Evolutionary conservation across 192 early-diverging fungal genomes (phyloP).

Genomic region (Backusella australiensis): DNA sequence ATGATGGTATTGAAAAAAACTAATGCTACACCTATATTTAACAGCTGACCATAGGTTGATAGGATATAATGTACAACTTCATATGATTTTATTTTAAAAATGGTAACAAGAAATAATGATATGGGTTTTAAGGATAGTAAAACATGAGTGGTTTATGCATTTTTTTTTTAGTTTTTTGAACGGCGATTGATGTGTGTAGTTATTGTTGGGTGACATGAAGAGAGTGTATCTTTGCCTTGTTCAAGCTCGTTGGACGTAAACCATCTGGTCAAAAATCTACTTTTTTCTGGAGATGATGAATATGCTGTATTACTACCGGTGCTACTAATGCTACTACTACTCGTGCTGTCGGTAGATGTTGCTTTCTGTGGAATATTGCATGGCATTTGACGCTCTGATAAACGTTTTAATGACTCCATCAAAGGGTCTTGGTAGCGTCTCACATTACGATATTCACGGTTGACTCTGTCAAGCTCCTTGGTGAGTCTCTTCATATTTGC

Average conservation of each 20-base stretch:
- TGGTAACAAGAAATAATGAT: not conserved
- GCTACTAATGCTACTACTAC: not conserved
- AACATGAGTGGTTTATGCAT: not conserved
- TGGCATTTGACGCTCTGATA: not conserved
- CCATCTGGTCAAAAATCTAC: conserved; percentile 1
- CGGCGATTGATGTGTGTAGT: not conserved
- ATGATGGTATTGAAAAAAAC: not conserved
- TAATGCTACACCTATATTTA: not conserved
- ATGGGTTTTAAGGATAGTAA: not conserved
- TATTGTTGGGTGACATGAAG: conserved; percentile 12
- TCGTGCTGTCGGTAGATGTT: not conserved
- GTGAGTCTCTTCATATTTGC: conserved; percentile 38
- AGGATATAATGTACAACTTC: not conserved
- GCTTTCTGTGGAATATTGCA: not conserved
- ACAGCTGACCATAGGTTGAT: not conserved
- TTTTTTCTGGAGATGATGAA: not conserved
- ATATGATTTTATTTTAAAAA: conserved; percentile 4
- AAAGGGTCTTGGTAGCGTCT: conserved; percentile 38
- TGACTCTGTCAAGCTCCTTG: conserved; percentile 43
- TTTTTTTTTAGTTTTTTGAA: conserved; percentile 4
- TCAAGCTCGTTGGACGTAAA: not conserved
- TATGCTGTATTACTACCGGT: not conserved
- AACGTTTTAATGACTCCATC: conserved; percentile 34
- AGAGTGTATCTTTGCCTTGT: not conserved
- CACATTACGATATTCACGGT: conserved; percentile 39